These are phyloP conservation scores for Phallus indusiatus DNA, from an alignment of 768 basidiomycete genomes.

Conservation along the genomic window DNA sequence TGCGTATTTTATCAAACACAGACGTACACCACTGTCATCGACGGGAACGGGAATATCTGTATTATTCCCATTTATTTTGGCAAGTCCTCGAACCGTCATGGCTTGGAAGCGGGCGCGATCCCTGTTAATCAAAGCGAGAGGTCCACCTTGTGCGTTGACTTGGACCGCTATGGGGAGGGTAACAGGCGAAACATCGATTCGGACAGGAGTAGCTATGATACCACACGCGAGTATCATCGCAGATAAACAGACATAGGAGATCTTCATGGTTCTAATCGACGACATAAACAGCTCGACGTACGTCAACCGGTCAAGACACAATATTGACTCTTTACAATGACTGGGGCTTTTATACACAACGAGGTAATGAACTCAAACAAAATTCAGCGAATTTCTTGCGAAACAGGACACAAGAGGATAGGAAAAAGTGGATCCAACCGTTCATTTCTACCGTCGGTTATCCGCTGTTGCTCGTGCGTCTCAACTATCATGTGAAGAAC, in stretches of 20 bases:
- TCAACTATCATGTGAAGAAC: no score
- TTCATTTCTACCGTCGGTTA: no score
- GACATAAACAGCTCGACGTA: no score
- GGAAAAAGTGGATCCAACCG: neutral
- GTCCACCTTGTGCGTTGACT: slow-evolving; percentile 37
- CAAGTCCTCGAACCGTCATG: neutral
- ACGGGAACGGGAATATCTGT: neutral
- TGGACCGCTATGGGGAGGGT: slow-evolving; percentile 46
- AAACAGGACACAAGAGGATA: neutral
- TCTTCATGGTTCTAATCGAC: neutral
- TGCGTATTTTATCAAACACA: neutral
- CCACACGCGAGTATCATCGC: neutral
- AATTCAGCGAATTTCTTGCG: neutral
- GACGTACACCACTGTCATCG: neutral
- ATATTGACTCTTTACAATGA: no score
- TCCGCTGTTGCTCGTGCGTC: no score
- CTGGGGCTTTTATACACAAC: neutral
- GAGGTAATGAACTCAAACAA: neutral
- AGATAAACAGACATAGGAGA: neutral
- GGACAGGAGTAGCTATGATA: slow-evolving; percentile 12
- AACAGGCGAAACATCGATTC: slow-evolving; percentile 29
- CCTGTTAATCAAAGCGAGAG: neutral
- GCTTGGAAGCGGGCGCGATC: neutral
- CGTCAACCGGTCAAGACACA: no score
- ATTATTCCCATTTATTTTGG: neutral